Conservation (phyloP, 441 rosid species). For the Adansonia gregorii region DNA sequence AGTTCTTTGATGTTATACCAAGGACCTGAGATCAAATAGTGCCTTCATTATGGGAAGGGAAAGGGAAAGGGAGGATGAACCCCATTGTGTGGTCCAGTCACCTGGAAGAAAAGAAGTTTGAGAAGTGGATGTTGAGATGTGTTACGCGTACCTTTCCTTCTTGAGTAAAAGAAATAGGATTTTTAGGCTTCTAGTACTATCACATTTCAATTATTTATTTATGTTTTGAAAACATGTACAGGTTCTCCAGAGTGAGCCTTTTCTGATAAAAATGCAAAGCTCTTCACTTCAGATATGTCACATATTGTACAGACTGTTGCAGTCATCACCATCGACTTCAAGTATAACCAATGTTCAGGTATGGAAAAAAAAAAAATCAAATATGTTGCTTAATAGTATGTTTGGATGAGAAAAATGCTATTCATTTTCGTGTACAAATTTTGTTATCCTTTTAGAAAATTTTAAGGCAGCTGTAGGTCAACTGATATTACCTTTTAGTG, state of each 20-base stretch:
- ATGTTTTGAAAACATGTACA: slow-evolving; percentile 29
- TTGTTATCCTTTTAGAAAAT: slow-evolving; percentile 14
- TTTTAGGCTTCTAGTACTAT: slow-evolving; percentile 4
- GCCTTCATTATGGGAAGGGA: neutral
- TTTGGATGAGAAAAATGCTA: neutral
- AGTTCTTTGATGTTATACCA: neutral
- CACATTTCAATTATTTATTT: slow-evolving; percentile 19
- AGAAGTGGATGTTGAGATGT: slow-evolving; percentile 19
- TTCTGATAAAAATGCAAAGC: slow-evolving; percentile 56
- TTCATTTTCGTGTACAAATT: slow-evolving; percentile 11
- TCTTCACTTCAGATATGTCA: slow-evolving; percentile 66
- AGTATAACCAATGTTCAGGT: slow-evolving; percentile 66
- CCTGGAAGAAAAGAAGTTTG: neutral
- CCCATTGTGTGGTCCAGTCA: neutral
- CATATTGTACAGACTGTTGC: slow-evolving; percentile 47
- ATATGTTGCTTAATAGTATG: neutral
- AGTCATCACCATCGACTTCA: slow-evolving; percentile 52
- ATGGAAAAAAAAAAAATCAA: slow-evolving; percentile 31
- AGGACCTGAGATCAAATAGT: neutral
- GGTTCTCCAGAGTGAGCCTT: slow-evolving; percentile 63
- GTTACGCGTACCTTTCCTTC: neutral
- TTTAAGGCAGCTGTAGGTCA: slow-evolving; percentile 20
- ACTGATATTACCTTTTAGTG: slow-evolving; percentile 6
- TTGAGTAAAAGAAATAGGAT: neutral
- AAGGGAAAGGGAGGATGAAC: slow-evolving; percentile 4